Conservation (phyloP, 345 rosid genomes). For the Noccaea bulbosa region DNA sequence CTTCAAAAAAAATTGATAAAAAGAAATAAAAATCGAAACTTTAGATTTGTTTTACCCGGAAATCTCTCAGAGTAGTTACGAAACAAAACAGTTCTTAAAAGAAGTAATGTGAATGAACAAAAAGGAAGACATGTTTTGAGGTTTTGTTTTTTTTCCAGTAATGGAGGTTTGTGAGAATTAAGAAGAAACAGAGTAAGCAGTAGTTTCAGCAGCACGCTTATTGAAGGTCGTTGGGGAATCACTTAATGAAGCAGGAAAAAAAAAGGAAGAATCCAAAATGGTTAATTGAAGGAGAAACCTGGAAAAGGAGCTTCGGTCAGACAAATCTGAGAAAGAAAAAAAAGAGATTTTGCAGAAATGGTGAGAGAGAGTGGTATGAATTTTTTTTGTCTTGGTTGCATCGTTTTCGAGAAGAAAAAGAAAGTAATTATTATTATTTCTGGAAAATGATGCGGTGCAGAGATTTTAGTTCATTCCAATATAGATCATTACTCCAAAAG, state of each 20-base stretch:
- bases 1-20: conserved; percentile 23
- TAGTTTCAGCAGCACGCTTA: conserved; percentile 40
- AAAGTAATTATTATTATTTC: background rate
- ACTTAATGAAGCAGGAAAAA: background rate
- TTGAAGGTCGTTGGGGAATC: conserved; percentile 38
- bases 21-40: conserved; percentile 14
- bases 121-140: background rate
- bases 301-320: conserved; percentile 35
- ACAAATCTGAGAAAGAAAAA: conserved; percentile 14
- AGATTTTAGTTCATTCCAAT: conserved; percentile 40
- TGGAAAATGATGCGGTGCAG: conserved; percentile 22
- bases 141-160: background rate
- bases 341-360: conserved; percentile 7
- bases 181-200: conserved; percentile 39
- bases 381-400: conserved; percentile 35
- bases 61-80: conserved; percentile 37
- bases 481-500: conserved; percentile 42
- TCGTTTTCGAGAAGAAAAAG: conserved; percentile 39
- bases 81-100: conserved; percentile 8
- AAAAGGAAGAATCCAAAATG: conserved; percentile 32
- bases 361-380: conserved; percentile 20
- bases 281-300: conserved; percentile 41
- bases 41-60: conserved; percentile 13
- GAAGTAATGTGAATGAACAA: background rate
- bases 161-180: conserved; percentile 21